A percentile compares a stretch with the other conserved stretches of the same genome.
Conservation (phyloP, 495 filamentous ascomycete species). For the Lasiosphaeris hirsuta region DNA sequence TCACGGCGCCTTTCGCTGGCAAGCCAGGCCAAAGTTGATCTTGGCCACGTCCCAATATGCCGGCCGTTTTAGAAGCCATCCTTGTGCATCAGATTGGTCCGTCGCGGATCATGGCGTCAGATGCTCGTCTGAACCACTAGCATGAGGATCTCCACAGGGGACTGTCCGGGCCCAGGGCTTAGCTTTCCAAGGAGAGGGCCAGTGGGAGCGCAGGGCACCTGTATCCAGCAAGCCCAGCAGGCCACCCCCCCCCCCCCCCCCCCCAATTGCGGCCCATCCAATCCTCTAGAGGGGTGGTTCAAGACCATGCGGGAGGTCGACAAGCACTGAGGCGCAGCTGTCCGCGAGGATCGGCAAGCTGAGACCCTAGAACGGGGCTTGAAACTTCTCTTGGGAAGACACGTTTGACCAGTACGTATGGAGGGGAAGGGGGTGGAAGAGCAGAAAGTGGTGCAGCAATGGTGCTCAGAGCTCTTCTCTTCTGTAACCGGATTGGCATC, state of each 20-base stretch:
- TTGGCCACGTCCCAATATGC: conserved; percentile 24
- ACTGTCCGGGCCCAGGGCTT: conserved; percentile 18
- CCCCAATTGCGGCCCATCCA: conserved; percentile 15
- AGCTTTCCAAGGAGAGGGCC: conserved; percentile 4
- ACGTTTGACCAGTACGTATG: conserved; percentile 2
- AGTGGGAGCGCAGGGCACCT: neutral
- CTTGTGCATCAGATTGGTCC: conserved; percentile 33
- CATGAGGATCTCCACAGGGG: conserved; percentile 33
- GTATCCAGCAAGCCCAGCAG: neutral
- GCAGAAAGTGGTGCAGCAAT: neutral
- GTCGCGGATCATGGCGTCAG: conserved; percentile 40
- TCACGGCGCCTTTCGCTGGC: neutral
- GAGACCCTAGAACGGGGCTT: conserved; percentile 34
- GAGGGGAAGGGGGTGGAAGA: neutral
- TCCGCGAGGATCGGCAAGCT: conserved; percentile 35
- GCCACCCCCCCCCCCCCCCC: conserved; percentile 1
- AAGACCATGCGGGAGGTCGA: conserved; percentile 6
- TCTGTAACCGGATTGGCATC: neutral
- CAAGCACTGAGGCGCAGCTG: conserved; percentile 24
- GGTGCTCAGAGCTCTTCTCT: neutral
- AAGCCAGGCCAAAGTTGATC: conserved; percentile 11
- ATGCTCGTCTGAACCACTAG: conserved; percentile 35
- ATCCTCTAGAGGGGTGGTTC: conserved; percentile 12
- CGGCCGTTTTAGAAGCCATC: conserved; percentile 29
- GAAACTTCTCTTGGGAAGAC: conserved; percentile 28